A percentile compares a stretch with the other conserved stretches of the same genome.
These are phyloP conservation scores for Aspergillus clavatus DNA, from an alignment of 2,329 filamentous ascomycete species.

Conservation along the genomic window DNA sequence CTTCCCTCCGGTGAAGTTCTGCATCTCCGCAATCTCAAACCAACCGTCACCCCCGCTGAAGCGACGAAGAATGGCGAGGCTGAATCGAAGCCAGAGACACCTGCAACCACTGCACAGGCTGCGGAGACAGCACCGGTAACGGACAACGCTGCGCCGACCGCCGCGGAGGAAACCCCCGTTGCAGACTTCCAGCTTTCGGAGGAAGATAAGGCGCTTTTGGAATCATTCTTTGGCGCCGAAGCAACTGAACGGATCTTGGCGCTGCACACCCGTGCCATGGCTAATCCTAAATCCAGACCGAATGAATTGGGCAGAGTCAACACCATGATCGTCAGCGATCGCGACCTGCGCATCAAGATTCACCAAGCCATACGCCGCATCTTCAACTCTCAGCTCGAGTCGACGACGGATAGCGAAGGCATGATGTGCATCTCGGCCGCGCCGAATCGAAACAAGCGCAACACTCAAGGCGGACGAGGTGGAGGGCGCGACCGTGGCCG, in stretches of 20 bases:
- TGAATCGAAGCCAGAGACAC: constrained; percentile 8
- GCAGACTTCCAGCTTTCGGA: constrained; percentile 34
- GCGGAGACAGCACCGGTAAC: constrained; percentile 8
- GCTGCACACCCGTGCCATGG: constrained; percentile 52
- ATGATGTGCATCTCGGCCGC: constrained; percentile 55
- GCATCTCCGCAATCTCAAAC: constrained; percentile 56
- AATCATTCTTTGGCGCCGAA: constrained; percentile 48
- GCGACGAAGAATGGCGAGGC: constrained; percentile 8
- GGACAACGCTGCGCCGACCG: constrained; percentile 11
- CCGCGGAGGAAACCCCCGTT: constrained; percentile 11
- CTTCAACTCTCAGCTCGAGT: constrained; percentile 74
- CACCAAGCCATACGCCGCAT: constrained; percentile 69
- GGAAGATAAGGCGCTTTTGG: constrained; percentile 44
- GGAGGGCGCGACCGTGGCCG: constrained; percentile 37
- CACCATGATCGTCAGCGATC: constrained; percentile 54
- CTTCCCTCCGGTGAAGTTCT: constrained; percentile 68
- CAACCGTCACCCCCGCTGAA: constrained; percentile 18
- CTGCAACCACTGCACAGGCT: constrained; percentile 12
- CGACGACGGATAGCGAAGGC: constrained; percentile 67
- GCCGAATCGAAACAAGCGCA: constrained; percentile 31
- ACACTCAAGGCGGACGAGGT: constrained; percentile 28
- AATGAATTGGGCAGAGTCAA: constrained; percentile 51
- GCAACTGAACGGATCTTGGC: constrained; percentile 48
- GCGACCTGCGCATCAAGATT: constrained; percentile 57
- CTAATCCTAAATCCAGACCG: constrained; percentile 52